Evolutionary conservation across 106 monocot species (phyloP).

Genomic region (Dendrobium officinale): DNA sequence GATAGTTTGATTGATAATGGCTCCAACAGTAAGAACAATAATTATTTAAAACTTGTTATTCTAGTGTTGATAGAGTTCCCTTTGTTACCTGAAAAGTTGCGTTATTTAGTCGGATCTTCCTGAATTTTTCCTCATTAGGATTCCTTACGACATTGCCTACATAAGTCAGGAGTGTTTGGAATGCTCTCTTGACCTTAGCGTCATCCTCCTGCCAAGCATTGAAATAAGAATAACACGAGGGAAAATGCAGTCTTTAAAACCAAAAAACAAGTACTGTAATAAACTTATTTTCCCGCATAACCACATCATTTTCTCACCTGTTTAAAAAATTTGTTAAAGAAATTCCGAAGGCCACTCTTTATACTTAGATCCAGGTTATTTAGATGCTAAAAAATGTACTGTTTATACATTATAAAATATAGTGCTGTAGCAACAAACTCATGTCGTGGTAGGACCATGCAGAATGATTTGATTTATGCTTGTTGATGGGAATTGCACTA

Average conservation of each 20-base stretch:
- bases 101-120: slow-evolving; percentile 72
- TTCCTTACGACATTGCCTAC: slow-evolving; percentile 68
- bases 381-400: too few species aligned
- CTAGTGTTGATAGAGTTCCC: too few species aligned
- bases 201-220: slow-evolving; percentile 65
- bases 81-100: slow-evolving; percentile 60
- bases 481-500: too few species aligned
- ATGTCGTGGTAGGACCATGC: too few species aligned
- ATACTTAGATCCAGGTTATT: too few species aligned
- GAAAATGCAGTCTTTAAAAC: not conserved
- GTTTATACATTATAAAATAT: too few species aligned
- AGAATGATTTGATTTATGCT: too few species aligned
- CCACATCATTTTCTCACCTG: too few species aligned
- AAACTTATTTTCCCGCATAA: too few species aligned
- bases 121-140: slow-evolving; percentile 84
- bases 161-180: slow-evolving; percentile 88
- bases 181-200: slow-evolving; percentile 93
- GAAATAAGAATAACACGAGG: not conserved
- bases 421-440: too few species aligned
- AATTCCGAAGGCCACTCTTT: too few species aligned
- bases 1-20: not conserved
- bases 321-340: too few species aligned
- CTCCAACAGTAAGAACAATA: not conserved
- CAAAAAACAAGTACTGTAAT: not conserved
- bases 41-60: not conserved